Conservation (phyloP, 805 yeast species). For the Candida manassasensis region DNA sequence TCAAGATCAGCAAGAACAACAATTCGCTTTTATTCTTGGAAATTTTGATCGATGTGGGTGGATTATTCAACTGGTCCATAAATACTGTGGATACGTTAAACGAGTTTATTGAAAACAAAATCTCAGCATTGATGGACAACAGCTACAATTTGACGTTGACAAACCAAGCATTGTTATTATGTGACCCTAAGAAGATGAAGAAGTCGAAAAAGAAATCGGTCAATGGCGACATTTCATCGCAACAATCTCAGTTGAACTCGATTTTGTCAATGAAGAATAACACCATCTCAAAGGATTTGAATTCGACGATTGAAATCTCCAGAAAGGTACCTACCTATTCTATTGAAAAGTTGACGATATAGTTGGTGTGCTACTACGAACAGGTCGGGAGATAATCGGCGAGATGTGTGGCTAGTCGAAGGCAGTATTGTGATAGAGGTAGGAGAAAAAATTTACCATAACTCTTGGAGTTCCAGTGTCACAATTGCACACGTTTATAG, state of each 20-base stretch:
- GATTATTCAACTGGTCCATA: conserved; percentile 60
- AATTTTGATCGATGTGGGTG: conserved; percentile 67
- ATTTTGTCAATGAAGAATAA: conserved; percentile 28
- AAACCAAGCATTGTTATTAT: conserved; percentile 36
- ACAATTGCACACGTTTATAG: too few species aligned
- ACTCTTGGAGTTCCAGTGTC: too few species aligned
- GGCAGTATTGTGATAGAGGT: too few species aligned
- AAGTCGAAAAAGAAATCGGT: conserved; percentile 17
- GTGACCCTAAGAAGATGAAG: conserved; percentile 21
- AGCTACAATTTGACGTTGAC: conserved; percentile 43
- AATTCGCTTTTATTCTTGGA: conserved; percentile 60
- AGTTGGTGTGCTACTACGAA: too few species aligned
- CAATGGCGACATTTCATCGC: conserved; percentile 25
- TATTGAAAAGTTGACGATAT: conserved; percentile 33
- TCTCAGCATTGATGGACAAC: conserved; percentile 40
- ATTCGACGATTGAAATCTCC: conserved; percentile 26
- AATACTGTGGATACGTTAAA: conserved; percentile 45
- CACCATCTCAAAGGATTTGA: conserved; percentile 22
- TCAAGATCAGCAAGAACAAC: conserved; percentile 37
- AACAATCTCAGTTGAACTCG: conserved; percentile 28
- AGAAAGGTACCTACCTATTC: conserved; percentile 52
- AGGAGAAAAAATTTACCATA: too few species aligned
- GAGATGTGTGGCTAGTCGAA: too few species aligned
- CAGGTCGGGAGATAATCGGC: too few species aligned
- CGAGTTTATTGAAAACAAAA: conserved; percentile 41